Evolutionary conservation across 2,329 filamentous ascomycete genomes (phyloP).

Genomic region (Colletotrichum sp.): DNA sequence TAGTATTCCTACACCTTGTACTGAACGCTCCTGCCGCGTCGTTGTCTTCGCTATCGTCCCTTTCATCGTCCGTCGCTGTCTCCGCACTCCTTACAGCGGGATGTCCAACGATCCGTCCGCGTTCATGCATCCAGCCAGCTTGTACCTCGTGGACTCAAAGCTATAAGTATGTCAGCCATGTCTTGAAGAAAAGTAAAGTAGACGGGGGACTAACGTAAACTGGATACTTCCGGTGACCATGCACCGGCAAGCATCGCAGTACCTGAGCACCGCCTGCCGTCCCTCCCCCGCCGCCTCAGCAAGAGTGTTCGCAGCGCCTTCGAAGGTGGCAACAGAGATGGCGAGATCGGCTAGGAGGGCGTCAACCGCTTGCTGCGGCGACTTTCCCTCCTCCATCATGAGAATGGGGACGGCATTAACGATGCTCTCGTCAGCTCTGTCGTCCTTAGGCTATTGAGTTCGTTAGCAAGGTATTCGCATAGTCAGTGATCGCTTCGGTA

Average conservation of each 20-base stretch:
- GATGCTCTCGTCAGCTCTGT: slow-evolving; percentile 25
- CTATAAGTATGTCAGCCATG: slow-evolving; percentile 20
- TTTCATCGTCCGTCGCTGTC: background rate
- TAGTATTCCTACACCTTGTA: background rate
- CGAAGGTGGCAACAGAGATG: slow-evolving; percentile 27
- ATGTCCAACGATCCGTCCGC: slow-evolving; percentile 38
- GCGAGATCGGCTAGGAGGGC: slow-evolving; percentile 25
- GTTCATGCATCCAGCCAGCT: slow-evolving; percentile 30
- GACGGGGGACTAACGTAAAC: slow-evolving; percentile 33
- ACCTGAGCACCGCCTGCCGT: slow-evolving; percentile 20
- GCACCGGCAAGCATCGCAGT: slow-evolving; percentile 33
- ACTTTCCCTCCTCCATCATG: slow-evolving; percentile 23
- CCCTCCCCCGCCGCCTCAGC: background rate
- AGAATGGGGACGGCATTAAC: slow-evolving; percentile 34
- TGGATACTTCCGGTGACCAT: slow-evolving; percentile 35
- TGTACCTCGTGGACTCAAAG: slow-evolving; percentile 36
- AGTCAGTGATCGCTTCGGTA: background rate
- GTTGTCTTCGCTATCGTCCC: background rate
- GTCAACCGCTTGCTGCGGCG: slow-evolving; percentile 18
- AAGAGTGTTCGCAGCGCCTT: slow-evolving; percentile 24
- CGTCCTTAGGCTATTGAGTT: background rate
- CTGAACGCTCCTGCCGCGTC: background rate
- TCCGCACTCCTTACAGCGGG: slow-evolving; percentile 24
- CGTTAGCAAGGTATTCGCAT: background rate
- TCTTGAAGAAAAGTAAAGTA: background rate